These are phyloP conservation scores for Crithidia expoeki DNA, from an alignment of 208 protist species.

Conservation along the genomic window DNA sequence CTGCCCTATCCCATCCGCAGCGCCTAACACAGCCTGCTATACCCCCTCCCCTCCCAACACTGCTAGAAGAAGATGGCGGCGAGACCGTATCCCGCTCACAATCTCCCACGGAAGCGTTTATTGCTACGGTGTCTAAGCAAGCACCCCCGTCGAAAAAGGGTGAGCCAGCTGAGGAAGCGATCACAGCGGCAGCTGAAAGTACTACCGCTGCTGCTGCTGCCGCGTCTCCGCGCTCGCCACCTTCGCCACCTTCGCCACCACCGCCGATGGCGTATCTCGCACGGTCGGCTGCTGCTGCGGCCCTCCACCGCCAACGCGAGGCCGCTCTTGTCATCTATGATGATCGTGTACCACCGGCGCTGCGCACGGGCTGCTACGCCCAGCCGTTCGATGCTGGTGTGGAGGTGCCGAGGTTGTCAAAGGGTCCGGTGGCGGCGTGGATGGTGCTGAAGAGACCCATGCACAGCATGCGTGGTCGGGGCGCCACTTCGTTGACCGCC, in stretches of 20 bases:
- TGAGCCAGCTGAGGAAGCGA: background rate
- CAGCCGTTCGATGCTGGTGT: background rate
- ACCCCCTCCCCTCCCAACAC: background rate
- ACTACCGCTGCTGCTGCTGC: background rate
- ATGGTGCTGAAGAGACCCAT: background rate
- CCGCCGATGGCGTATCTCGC: background rate
- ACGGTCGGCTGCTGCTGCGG: constrained; percentile 3
- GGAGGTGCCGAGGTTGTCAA: background rate
- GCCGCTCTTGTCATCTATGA: constrained; percentile 29
- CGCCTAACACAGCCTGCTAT: background rate
- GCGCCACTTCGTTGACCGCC: background rate
- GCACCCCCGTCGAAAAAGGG: too few species aligned
- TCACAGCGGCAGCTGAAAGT: too few species aligned
- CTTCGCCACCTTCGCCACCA: background rate
- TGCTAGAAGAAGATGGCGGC: constrained; percentile 1
- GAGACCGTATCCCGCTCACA: too few species aligned
- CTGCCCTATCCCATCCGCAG: background rate
- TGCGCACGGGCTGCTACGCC: constrained; percentile 9
- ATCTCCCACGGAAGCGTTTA: too few species aligned
- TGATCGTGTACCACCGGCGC: constrained; percentile 30
- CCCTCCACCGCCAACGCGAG: constrained; percentile 24
- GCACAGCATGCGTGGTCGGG: background rate
- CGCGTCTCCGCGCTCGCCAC: background rate
- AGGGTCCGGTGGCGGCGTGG: background rate
- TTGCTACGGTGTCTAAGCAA: too few species aligned